phyloP scores from a whole-genome alignment of 768 basidiomycete species.

The Leccinum boreale region DNA sequence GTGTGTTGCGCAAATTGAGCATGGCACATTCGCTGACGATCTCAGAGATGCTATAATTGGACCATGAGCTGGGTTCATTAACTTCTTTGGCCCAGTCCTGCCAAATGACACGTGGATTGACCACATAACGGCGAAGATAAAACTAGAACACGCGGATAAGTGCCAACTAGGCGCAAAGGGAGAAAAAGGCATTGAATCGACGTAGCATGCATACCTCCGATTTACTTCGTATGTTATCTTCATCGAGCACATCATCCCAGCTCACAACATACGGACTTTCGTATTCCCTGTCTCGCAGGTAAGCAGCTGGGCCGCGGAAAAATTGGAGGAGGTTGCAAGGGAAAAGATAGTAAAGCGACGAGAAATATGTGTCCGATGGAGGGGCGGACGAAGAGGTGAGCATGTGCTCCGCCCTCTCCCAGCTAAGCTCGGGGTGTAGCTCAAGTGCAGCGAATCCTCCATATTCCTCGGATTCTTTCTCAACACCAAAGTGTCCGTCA shows the following conservation, averaged over 20 bases:
- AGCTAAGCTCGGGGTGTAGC: slow-evolving; percentile 55
- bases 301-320: slow-evolving; percentile 62
- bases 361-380: slow-evolving; percentile 65
- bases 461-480: slow-evolving; percentile 22
- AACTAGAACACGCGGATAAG: slow-evolving; percentile 38
- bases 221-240: slow-evolving; percentile 65
- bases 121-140: slow-evolving; percentile 65
- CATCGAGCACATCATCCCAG: slow-evolving; percentile 71
- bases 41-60: slow-evolving; percentile 53
- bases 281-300: slow-evolving; percentile 50
- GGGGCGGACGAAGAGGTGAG: slow-evolving; percentile 57
- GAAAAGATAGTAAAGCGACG: slow-evolving; percentile 83
- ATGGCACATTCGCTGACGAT: slow-evolving; percentile 68
- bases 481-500: not conserved
- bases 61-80: slow-evolving; percentile 63
- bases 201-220: slow-evolving; percentile 53
- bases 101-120: slow-evolving; percentile 72
- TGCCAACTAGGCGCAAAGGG: not conserved
- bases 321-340: slow-evolving; percentile 86
- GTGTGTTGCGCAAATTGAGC: slow-evolving; percentile 57
- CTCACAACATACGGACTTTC: slow-evolving; percentile 60
- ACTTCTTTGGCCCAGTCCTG: slow-evolving; percentile 64
- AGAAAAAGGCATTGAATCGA: not conserved
- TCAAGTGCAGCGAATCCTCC: slow-evolving; percentile 38
- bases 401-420: slow-evolving; percentile 64